Evolutionary conservation across 1,284 basidiomycete species (phyloP).

Genomic region (Pisolithus thermaeus): DNA sequence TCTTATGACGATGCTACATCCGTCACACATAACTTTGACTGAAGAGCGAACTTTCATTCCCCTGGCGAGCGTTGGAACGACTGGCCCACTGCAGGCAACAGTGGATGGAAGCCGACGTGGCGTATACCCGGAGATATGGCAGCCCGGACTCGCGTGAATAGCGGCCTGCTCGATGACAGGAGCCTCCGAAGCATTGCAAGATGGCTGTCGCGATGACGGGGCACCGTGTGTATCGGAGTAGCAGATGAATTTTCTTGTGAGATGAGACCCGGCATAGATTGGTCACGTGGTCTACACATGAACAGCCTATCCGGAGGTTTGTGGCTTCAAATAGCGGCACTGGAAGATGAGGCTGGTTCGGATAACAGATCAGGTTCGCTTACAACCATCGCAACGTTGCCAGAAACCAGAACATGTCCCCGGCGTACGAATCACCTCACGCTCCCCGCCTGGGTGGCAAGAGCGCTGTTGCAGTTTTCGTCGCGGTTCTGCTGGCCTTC

Average conservation of each 20-base stretch:
- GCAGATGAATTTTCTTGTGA: too few relatives aligned
- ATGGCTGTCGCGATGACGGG: slow-evolving; percentile 2
- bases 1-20: slow-evolving; percentile 79
- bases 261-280: too few relatives aligned
- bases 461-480: slow-evolving; percentile 23
- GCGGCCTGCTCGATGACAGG: slow-evolving; percentile 53
- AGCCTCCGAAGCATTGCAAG: slow-evolving; percentile 59
- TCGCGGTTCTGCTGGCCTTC: slow-evolving; percentile 58
- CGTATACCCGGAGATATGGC: slow-evolving; percentile 32
- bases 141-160: slow-evolving; percentile 46
- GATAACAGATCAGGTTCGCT: background rate
- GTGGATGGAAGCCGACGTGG: slow-evolving; percentile 25
- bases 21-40: slow-evolving; percentile 90
- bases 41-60: slow-evolving; percentile 97
- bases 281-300: too few relatives aligned
- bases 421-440: background rate
- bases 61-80: slow-evolving; percentile 41
- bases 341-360: too few relatives aligned
- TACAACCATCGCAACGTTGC: background rate
- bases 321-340: too few relatives aligned
- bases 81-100: slow-evolving; percentile 11
- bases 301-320: too few relatives aligned
- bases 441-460: slow-evolving; percentile 27
- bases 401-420: slow-evolving; percentile 11
- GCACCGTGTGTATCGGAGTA: too few relatives aligned